phyloP scores from a whole-genome alignment of 768 basidiomycete genomes.

The Rhodosporidiobolus sp. region DNA sequence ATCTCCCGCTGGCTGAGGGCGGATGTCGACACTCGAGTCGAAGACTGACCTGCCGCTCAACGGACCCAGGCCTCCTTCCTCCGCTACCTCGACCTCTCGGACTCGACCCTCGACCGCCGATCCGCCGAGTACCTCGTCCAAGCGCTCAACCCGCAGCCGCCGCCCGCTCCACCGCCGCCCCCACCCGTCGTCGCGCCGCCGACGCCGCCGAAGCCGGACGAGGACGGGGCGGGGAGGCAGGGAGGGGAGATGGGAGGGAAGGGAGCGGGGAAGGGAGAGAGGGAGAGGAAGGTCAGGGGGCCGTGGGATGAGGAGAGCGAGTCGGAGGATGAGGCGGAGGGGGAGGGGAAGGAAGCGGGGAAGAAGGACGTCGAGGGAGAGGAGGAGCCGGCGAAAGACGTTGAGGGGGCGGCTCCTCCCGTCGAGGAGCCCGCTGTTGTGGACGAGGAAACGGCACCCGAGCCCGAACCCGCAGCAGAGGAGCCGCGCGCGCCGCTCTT shows the following conservation, averaged over 20 bases:
- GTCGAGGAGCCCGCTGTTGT: constrained; percentile 1
- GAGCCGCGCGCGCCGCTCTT: constrained; percentile 39
- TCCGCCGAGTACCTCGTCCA: constrained; percentile 75
- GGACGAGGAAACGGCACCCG: no score
- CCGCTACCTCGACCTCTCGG: constrained; percentile 85
- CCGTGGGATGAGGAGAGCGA: constrained; percentile 1
- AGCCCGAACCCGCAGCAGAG: no score
- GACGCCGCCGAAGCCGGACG: rapidly evolving
- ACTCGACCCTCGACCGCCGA: constrained; percentile 78
- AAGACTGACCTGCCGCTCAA: neutral
- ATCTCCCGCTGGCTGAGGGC: neutral
- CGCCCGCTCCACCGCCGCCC: constrained; percentile 1
- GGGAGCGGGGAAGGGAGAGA: neutral
- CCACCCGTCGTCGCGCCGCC: neutral
- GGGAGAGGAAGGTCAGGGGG: neutral
- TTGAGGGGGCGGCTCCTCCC: constrained; percentile 47
- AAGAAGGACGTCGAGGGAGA: neutral
- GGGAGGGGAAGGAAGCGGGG: neutral
- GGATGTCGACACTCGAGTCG: neutral
- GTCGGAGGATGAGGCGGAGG: constrained; percentile 13
- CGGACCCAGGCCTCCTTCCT: constrained; percentile 73
- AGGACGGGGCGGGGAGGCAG: neutral
- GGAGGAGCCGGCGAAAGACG: neutral
- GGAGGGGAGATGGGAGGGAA: neutral
- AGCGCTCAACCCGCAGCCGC: constrained; percentile 55